Evolutionary conservation across 177 flowering plant species (phyloP).

Genomic region (Vitis hybrid): DNA sequence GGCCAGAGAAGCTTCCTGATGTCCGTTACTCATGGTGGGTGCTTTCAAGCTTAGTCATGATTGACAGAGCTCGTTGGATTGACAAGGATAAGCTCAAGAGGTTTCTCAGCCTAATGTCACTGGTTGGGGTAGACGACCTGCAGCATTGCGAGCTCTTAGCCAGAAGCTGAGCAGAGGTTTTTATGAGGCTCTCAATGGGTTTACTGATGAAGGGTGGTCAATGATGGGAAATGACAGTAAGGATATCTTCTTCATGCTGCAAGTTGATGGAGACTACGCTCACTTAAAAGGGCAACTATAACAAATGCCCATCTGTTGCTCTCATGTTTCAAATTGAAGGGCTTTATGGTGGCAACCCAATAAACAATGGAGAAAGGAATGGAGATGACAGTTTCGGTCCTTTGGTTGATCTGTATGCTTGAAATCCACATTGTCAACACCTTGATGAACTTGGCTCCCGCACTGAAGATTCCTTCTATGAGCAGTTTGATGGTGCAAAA

Average conservation of each 20-base stretch:
- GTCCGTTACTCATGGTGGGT: no score
- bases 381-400: no score
- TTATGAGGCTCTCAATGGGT: constrained; percentile 92
- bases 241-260: no score
- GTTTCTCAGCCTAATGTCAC: constrained; percentile 59
- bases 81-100: constrained; percentile 24
- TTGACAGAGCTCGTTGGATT: no score
- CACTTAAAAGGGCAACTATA: constrained; percentile 26
- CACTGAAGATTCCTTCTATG: constrained; percentile 11
- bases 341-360: no score
- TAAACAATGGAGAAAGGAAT: no score
- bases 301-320: constrained; percentile 89
- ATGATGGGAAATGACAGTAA: constrained; percentile 59
- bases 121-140: constrained; percentile 86
- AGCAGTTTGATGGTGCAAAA: constrained; percentile 80
- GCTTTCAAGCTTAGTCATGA: no score
- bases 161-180: constrained; percentile 97
- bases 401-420: no score
- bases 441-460: no score
- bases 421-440: no score
- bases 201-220: constrained; percentile 96
- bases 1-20: no score
- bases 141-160: constrained; percentile 81
- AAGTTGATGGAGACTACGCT: no score
- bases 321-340: constrained; percentile 84